A percentile compares a stretch with the other conserved stretches of the same genome.
phyloP scores from a whole-genome alignment of 2,329 filamentous ascomycete species.

The Fusarium gaditjirri region DNA sequence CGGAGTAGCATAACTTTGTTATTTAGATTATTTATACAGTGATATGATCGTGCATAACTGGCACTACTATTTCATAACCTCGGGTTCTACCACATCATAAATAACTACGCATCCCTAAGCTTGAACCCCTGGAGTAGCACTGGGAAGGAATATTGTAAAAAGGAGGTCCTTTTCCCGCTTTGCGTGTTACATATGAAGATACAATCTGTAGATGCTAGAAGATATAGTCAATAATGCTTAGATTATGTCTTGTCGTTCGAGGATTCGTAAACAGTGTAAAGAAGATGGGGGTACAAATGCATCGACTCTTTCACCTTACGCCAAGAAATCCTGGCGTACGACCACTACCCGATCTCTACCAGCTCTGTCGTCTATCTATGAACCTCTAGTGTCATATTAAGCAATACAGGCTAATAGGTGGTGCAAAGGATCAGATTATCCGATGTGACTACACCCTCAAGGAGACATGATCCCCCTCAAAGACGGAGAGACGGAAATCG shows the following conservation, averaged over 20 bases:
- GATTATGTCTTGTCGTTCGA: neutral
- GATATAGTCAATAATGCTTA: accelerated
- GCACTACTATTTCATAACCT: accelerated
- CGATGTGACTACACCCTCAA: neutral
- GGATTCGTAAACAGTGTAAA: accelerated
- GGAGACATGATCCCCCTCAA: neutral
- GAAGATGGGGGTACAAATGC: accelerated
- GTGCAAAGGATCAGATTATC: neutral
- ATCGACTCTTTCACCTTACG: no score
- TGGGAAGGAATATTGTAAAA: no score
- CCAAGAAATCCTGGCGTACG: neutral
- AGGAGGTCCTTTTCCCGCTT: accelerated
- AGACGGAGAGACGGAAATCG: neutral
- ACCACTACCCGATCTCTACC: neutral
- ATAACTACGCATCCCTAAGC: neutral
- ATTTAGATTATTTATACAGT: neutral
- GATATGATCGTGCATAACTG: accelerated
- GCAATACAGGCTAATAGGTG: neutral
- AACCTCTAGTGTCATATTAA: no score
- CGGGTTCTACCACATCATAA: accelerated
- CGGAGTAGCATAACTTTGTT: accelerated
- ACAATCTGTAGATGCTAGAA: accelerated
- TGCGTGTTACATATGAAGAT: accelerated
- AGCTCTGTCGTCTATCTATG: neutral
- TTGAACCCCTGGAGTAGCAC: neutral